Evolutionary conservation across 179 eudicot genomes (phyloP).

Genomic region (Heliamphora pulchella): DNA sequence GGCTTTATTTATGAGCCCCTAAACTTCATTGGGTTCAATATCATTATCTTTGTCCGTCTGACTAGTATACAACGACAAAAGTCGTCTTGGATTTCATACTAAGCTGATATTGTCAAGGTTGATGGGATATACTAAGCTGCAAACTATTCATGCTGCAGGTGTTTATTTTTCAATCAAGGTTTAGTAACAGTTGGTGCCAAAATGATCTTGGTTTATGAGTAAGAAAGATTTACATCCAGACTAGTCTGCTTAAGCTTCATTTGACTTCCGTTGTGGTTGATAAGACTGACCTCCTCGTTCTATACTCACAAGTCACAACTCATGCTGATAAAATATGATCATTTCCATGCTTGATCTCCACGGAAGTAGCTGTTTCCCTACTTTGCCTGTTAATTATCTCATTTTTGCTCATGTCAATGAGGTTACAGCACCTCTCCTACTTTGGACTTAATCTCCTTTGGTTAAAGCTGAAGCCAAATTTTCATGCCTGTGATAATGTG

Average conservation of each 20-base stretch:
- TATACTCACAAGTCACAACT: background rate
- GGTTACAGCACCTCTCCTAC: background rate
- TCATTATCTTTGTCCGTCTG: background rate
- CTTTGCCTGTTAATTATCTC: background rate
- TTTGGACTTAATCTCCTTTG: background rate
- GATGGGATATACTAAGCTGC: background rate
- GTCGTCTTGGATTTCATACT: background rate
- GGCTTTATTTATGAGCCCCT: background rate
- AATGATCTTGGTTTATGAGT: background rate
- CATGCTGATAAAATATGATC: background rate
- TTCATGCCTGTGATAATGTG: background rate
- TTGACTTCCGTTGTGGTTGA: background rate
- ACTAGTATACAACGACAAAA: background rate
- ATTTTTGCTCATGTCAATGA: background rate
- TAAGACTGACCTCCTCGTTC: background rate
- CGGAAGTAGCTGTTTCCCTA: background rate
- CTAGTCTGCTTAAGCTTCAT: background rate
- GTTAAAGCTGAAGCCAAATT: background rate
- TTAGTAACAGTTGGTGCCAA: background rate
- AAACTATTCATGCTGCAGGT: background rate
- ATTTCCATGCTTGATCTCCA: background rate
- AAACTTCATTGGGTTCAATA: background rate
- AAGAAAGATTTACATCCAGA: background rate
- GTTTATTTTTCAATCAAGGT: background rate
- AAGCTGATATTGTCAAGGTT: background rate